phyloP scores from a whole-genome alignment of 1,284 basidiomycete species.

The Athelia psychrophila region DNA sequence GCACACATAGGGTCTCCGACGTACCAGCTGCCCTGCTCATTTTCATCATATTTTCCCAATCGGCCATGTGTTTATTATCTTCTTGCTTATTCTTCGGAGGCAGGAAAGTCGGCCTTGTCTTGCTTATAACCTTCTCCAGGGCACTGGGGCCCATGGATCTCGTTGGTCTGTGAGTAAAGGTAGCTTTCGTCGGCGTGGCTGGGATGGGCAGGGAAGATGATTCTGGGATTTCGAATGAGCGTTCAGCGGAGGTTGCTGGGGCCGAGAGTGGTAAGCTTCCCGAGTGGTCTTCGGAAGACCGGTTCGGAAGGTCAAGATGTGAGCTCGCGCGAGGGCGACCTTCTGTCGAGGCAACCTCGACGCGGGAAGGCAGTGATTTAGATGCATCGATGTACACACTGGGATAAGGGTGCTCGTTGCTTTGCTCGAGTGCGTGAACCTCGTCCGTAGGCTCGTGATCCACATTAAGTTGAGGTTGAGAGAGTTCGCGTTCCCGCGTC shows the following conservation, averaged over 20 bases:
- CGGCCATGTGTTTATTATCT: constrained; percentile 81
- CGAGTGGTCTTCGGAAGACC: too few relatives aligned
- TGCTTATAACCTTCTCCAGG: constrained; percentile 74
- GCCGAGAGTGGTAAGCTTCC: not conserved
- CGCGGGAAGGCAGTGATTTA: constrained; percentile 18
- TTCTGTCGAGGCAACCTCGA: constrained; percentile 12
- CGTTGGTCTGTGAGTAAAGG: constrained; percentile 37
- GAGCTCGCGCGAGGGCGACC: not conserved
- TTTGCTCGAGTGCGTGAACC: not conserved
- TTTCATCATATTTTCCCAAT: constrained; percentile 94
- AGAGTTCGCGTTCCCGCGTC: not conserved
- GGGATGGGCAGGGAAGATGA: constrained; percentile 13
- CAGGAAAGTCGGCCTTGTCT: constrained; percentile 76
- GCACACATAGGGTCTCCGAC: constrained; percentile 17
- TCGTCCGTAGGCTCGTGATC: not conserved
- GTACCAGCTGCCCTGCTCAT: constrained; percentile 69
- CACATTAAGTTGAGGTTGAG: not conserved
- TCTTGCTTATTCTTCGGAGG: constrained; percentile 84
- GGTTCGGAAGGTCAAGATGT: not conserved
- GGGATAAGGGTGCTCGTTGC: constrained; percentile 29
- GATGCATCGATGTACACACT: constrained; percentile 46
- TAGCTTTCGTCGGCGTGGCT: constrained; percentile 7
- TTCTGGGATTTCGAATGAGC: constrained; percentile 17
- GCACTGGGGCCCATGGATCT: constrained; percentile 62
- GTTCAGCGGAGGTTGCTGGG: not conserved